These are phyloP conservation scores for Boechera retrofracta DNA, from an alignment of 345 rosid genomes.

Conservation along the genomic window DNA sequence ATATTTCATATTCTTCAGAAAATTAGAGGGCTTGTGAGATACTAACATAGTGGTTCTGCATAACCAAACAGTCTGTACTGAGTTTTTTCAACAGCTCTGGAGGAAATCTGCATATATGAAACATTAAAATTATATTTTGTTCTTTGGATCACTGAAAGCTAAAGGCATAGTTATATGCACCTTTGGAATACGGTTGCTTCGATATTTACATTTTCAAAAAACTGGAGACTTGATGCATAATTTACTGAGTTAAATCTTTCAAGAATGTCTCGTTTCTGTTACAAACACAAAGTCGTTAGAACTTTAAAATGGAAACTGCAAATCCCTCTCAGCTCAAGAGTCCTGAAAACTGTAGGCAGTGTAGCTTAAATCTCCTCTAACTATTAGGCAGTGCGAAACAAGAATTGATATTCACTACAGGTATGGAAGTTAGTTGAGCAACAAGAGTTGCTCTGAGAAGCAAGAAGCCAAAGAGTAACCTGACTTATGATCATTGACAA, in stretches of 20 bases:
- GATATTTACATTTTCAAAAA: conserved; percentile 54
- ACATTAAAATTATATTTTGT: neutral
- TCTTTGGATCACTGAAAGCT: neutral
- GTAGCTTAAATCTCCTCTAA: neutral
- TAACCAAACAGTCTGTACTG: conserved; percentile 81
- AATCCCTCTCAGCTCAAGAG: neutral
- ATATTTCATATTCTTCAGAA: neutral
- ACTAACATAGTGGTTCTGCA: conserved; percentile 90
- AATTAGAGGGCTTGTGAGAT: neutral
- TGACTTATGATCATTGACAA: conserved; percentile 77
- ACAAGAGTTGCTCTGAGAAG: neutral
- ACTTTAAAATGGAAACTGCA: conserved; percentile 1
- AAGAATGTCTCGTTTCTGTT: conserved; percentile 75
- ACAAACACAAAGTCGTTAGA: conserved; percentile 25
- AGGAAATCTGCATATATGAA: conserved; percentile 60
- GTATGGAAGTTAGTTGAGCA: neutral
- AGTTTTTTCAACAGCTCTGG: conserved; percentile 65
- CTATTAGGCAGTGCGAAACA: neutral
- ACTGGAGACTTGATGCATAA: conserved; percentile 83
- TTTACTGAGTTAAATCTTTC: conserved; percentile 66
- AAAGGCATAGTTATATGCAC: conserved; percentile 42
- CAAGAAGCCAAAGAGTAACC: conserved; percentile 49
- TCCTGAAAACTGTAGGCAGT: neutral
- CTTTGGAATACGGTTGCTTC: conserved; percentile 87
- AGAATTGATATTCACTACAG: neutral